Conservation (phyloP, 164 flowering plant species). For the Akebia trifoliata region DNA sequence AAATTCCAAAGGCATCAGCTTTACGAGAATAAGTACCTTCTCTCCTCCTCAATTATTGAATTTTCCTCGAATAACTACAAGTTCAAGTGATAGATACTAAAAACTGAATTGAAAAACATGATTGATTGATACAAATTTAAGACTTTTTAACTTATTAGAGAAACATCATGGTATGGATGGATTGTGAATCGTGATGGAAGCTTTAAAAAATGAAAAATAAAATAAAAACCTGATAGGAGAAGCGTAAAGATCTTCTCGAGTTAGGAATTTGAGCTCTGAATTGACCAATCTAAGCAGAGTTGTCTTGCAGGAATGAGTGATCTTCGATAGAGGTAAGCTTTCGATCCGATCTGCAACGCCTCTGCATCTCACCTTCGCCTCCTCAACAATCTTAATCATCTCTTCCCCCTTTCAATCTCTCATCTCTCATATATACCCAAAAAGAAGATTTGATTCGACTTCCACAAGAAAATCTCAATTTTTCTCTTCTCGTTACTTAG, state of each 20-base stretch:
- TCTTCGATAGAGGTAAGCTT: constrained; percentile 29
- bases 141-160: neutral
- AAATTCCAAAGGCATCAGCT: no score
- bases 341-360: constrained; percentile 24
- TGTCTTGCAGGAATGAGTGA: constrained; percentile 47
- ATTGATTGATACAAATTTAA: no score
- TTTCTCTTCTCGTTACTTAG: no score
- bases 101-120: no score
- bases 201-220: neutral
- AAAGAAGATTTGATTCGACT: no score
- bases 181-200: neutral
- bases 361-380: constrained; percentile 50
- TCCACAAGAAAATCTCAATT: no score
- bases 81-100: no score
- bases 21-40: no score
- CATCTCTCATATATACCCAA: no score
- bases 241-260: constrained; percentile 26
- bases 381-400: constrained; percentile 36
- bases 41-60: no score
- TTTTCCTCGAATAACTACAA: no score
- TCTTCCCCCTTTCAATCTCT: neutral
- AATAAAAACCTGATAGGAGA: constrained; percentile 37
- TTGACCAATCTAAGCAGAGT: constrained; percentile 55
- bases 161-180: neutral
- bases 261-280: constrained; percentile 75